These are phyloP conservation scores for Serendipita sp. DNA, from an alignment of 768 basidiomycete genomes.

Conservation along the genomic window DNA sequence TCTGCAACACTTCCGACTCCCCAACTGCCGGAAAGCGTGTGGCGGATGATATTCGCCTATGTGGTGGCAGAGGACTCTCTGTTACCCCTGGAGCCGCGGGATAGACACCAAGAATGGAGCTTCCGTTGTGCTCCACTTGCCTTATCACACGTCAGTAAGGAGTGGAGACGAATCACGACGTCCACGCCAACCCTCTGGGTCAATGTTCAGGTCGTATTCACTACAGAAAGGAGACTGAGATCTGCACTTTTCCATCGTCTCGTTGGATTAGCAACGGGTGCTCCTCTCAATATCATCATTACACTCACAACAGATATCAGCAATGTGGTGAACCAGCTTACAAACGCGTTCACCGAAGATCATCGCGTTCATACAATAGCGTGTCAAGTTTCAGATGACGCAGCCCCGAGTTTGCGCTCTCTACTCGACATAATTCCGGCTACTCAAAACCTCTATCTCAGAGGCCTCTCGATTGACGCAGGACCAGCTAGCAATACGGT, in stretches of 20 bases:
- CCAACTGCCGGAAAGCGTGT: background rate
- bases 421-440: background rate
- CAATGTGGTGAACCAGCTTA: background rate
- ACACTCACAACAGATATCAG: background rate
- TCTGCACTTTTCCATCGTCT: background rate
- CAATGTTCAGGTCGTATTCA: background rate
- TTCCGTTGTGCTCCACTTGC: background rate
- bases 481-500: background rate
- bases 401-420: background rate
- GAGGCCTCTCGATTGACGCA: background rate
- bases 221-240: background rate
- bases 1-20: background rate
- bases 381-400: slow-evolving; percentile 2
- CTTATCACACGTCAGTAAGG: background rate
- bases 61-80: background rate
- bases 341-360: background rate
- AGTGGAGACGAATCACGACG: background rate
- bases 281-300: background rate
- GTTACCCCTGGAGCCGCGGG: background rate
- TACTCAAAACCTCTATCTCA: background rate
- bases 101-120: background rate
- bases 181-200: background rate
- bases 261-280: background rate
- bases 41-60: background rate
- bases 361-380: background rate